phyloP scores from a whole-genome alignment of 2,329 filamentous ascomycete genomes.

The Metarhizium brunneum region DNA sequence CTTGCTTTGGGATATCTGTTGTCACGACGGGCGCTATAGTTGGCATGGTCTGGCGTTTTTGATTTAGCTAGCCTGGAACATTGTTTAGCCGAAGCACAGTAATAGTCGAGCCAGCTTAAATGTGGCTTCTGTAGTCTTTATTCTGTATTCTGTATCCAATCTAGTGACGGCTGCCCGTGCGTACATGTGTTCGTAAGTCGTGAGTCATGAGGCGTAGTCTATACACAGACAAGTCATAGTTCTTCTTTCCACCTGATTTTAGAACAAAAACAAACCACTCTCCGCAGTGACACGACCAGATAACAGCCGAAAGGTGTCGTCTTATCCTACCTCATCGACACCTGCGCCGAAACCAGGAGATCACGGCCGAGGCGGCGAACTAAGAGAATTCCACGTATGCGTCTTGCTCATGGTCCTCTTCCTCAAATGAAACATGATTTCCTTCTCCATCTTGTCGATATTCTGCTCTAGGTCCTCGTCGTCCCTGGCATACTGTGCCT shows the following conservation, averaged over 20 bases:
- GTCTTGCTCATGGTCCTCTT: slow-evolving; percentile 48
- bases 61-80: background rate
- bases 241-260: background rate
- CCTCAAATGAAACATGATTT: slow-evolving; percentile 47
- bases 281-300: background rate
- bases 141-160: slow-evolving; percentile 1
- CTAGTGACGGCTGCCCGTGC: background rate
- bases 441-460: slow-evolving; percentile 46
- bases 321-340: background rate
- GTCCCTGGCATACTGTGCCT: slow-evolving; percentile 37
- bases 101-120: background rate
- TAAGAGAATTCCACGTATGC: slow-evolving; percentile 40
- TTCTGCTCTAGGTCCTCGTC: slow-evolving; percentile 43
- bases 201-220: slow-evolving; percentile 1
- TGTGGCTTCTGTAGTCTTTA: background rate
- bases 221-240: background rate
- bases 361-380: slow-evolving; percentile 16
- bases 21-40: background rate
- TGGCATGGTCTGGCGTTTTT: background rate
- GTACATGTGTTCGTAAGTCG: slow-evolving; percentile 3
- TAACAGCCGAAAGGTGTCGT: background rate
- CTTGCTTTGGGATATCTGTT: background rate
- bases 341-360: background rate
- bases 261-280: too few relatives aligned
- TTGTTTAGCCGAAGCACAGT: background rate